Conservation (phyloP, 73 alveolate genomes). For the Urostyla sp. region DNA sequence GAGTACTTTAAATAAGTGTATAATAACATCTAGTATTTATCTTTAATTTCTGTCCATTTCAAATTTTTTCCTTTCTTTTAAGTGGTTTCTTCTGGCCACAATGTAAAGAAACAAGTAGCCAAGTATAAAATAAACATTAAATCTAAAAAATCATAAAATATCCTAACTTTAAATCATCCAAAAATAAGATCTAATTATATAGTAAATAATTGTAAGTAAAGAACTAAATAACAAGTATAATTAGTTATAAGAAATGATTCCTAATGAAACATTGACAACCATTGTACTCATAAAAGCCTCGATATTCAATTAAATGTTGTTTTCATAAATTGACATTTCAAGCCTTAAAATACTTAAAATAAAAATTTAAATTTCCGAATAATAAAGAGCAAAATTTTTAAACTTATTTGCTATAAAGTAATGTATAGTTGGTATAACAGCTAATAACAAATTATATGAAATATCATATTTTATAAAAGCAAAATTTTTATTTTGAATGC, state of each 20-base stretch:
- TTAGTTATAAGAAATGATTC: too few relatives aligned
- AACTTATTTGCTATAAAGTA: not conserved
- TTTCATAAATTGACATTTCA: too few relatives aligned
- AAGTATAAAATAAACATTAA: not conserved
- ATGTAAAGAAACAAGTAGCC: not conserved
- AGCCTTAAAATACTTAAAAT: too few relatives aligned
- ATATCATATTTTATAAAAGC: not conserved
- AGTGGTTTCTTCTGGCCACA: not conserved
- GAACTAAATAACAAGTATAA: too few relatives aligned
- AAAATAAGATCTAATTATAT: not conserved
- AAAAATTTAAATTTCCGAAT: not conserved
- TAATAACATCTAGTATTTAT: not conserved
- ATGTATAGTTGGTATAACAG: not conserved
- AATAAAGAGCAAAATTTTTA: too few relatives aligned
- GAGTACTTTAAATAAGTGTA: not conserved
- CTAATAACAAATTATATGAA: not conserved
- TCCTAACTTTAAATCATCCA: not conserved
- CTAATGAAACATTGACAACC: too few relatives aligned
- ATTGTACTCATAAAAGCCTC: too few relatives aligned
- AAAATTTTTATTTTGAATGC: too few relatives aligned
- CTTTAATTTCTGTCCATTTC: not conserved
- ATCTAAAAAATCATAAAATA: not conserved
- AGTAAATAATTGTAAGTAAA: too few relatives aligned
- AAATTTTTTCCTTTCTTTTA: not conserved
- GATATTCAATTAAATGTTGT: too few relatives aligned